Evolutionary conservation across 2,329 filamentous ascomycete genomes (phyloP), one percentile per base, ranked within the genome.

Genomic region (Fusarium domesticum): DNA sequence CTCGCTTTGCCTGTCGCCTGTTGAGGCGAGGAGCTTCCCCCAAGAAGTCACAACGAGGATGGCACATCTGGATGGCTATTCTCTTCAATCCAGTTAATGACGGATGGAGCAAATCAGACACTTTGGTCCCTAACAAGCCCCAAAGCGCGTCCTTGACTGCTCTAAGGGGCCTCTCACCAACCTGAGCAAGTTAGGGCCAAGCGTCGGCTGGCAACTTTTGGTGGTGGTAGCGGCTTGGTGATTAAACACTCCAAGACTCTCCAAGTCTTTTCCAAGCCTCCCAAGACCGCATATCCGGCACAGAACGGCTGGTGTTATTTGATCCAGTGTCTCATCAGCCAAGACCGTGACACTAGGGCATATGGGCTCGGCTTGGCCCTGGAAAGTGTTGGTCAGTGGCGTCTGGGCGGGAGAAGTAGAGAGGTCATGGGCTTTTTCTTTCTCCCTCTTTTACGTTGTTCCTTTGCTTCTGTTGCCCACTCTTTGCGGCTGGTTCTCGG

Each of bases 261-360:
- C 43, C 39, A 44, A 49, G 56, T 51, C 47, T 50, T 54, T 16
- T 11, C 39, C 38, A 42, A 35, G 45, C 20, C 34, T 37, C 30
- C 56, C 56, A 59, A 59, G 56, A 54, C 56, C 51, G 53, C 47
- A 54, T 50, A 40, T 44, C 54, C 56, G 56, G 56, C 56, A 58
- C 51, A 54, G 42, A 34, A 35, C 51, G 44, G 54, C 54, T 51
- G 53, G 38, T 42, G 46, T 59, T 56, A 57, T 58, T 59, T 57
- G 37, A 55, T 44, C 42, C 42, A 47, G 49, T 51, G 35, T 45
- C 54, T 54, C 52, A 53, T 55, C 43, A 54, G 56, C 56, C 56
- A 59, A 58, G 54, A 41, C 50, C 47, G 53, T 59, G 53, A 54
- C 50, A 51, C 43, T 49, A 48, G 48, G 54, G 45, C 51, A 53